phyloP scores from a whole-genome alignment of 257 asterid species.

The Linderniella brevidens region DNA sequence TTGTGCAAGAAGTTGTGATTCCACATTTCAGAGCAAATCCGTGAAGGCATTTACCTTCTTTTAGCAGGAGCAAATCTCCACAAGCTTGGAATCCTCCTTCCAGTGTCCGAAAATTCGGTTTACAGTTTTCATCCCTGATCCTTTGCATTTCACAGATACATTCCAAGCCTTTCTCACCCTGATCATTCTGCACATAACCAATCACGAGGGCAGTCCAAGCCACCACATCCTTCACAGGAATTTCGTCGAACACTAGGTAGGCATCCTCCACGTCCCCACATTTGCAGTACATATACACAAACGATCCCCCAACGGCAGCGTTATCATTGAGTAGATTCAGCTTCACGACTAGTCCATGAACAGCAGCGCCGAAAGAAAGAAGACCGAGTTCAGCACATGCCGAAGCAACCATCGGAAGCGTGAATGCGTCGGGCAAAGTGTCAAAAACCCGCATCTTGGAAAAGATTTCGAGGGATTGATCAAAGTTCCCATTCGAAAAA shows the following conservation, averaged over 20 bases:
- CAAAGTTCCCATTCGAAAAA: slow-evolving; percentile 33
- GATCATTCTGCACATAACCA: slow-evolving; percentile 60
- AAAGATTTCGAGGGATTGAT: slow-evolving; percentile 31
- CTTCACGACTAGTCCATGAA: slow-evolving; percentile 52
- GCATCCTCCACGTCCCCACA: slow-evolving; percentile 43
- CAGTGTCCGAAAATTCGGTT: slow-evolving; percentile 48
- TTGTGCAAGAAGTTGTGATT: slow-evolving; percentile 13
- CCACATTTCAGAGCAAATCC: slow-evolving; percentile 45
- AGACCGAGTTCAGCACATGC: slow-evolving; percentile 58
- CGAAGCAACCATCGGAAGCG: slow-evolving; percentile 56
- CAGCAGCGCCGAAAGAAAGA: slow-evolving; percentile 20
- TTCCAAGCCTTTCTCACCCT: slow-evolving; percentile 38
- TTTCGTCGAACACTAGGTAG: slow-evolving; percentile 44
- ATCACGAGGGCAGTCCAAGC: slow-evolving; percentile 70
- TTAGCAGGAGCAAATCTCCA: slow-evolving; percentile 38
- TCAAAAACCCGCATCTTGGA: slow-evolving; percentile 24
- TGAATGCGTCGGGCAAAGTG: slow-evolving; percentile 33
- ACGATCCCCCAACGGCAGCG: slow-evolving; percentile 58
- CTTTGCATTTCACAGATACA: slow-evolving; percentile 47
- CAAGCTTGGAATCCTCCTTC: slow-evolving; percentile 86
- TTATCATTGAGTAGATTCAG: slow-evolving; percentile 30
- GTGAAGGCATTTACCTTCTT: slow-evolving; percentile 60
- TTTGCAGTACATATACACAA: slow-evolving; percentile 58
- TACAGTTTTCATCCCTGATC: slow-evolving; percentile 26
- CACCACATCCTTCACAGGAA: slow-evolving; percentile 44